Conservation (phyloP, 768 basidiomycete species). For the Glaciozyma antarctica region DNA sequence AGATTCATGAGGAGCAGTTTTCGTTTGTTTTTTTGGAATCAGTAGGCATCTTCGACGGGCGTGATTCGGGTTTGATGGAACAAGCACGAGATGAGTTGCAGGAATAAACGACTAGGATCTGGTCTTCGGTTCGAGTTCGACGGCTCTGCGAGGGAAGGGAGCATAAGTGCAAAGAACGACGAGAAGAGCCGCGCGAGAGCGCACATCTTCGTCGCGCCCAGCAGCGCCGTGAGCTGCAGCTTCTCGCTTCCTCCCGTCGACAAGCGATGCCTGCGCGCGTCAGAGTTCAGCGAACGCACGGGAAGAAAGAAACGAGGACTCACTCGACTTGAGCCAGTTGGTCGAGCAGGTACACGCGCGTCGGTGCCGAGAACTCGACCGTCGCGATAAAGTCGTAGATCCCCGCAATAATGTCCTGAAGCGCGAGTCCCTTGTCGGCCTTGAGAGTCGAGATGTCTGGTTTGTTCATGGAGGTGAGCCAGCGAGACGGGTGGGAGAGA, state of each 20-base stretch:
- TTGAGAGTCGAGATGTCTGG: constrained; percentile 82
- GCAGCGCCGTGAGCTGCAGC: constrained; percentile 79
- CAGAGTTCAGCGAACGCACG: background rate
- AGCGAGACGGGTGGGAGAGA: background rate
- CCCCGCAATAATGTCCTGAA: constrained; percentile 87
- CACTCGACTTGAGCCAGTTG: constrained; percentile 93
- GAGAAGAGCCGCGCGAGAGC: constrained; percentile 41
- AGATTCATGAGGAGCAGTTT: no score
- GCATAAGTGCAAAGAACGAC: background rate
- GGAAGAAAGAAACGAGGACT: constrained; percentile 35
- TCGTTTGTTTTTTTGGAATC: no score
- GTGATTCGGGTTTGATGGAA: no score
- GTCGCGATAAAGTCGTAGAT: constrained; percentile 82
- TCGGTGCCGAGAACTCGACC: constrained; percentile 72
- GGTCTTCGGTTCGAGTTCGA: background rate
- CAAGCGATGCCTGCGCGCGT: constrained; percentile 60
- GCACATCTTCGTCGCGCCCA: constrained; percentile 87
- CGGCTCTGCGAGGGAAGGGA: background rate
- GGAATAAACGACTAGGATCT: background rate
- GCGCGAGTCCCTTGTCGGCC: constrained; percentile 80
- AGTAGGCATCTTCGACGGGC: no score
- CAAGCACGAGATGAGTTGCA: no score
- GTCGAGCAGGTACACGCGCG: constrained; percentile 84
- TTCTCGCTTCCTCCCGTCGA: constrained; percentile 90
- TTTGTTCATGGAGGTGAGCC: constrained; percentile 38